These are phyloP conservation scores for Sesbania bispinosa DNA, from an alignment of 306 rosid genomes.

Conservation along the genomic window DNA sequence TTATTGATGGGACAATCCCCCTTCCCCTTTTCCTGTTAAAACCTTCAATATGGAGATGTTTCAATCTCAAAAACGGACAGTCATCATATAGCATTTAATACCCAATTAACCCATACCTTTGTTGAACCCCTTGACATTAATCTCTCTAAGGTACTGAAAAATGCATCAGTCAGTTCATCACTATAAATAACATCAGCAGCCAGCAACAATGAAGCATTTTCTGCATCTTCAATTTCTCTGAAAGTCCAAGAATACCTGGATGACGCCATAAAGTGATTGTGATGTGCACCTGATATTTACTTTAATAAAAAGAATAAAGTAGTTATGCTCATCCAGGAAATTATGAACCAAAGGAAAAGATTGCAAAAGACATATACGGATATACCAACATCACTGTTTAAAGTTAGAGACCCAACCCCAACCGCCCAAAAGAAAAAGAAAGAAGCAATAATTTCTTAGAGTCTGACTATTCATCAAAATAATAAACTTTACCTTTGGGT, in stretches of 20 bases:
- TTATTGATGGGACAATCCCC: background rate
- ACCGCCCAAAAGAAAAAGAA: conserved; percentile 14
- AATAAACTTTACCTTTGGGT: conserved; percentile 42
- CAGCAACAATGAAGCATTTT: conserved; percentile 66
- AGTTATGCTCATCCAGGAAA: background rate
- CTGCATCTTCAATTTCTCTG: conserved; percentile 66
- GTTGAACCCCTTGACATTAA: conserved; percentile 69
- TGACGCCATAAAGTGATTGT: conserved; percentile 24
- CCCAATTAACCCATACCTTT: conserved; percentile 44
- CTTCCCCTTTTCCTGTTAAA: background rate
- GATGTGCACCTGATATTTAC: background rate
- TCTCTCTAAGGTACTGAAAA: conserved; percentile 59
- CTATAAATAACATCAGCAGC: conserved; percentile 94
- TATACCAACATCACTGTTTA: background rate
- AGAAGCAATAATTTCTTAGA: background rate
- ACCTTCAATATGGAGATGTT: background rate
- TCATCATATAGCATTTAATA: background rate
- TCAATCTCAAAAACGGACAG: background rate
- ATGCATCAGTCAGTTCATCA: conserved; percentile 77
- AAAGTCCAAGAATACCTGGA: conserved; percentile 70
- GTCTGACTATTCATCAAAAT: background rate
- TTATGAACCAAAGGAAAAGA: background rate
- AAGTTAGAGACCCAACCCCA: conserved; percentile 7
- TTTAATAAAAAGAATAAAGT: background rate
- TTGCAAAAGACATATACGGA: background rate